Percentiles rank a stretch among this genome's conserved stretches.
Evolutionary conservation across 2,329 filamentous ascomycete species (phyloP).

Genomic region (Massarina eburnea): DNA sequence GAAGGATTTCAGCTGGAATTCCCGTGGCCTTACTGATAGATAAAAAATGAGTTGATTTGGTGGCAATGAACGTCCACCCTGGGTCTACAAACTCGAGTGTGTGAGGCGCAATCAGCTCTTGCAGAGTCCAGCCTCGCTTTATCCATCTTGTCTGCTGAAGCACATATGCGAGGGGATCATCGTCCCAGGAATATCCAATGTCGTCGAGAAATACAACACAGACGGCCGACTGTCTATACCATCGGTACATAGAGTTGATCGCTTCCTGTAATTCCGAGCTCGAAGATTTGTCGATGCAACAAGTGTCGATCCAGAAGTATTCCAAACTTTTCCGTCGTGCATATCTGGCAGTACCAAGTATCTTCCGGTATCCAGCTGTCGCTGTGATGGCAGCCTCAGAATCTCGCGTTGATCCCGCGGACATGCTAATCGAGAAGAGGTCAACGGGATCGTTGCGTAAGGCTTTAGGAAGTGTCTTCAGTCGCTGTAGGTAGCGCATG

Average conservation of each 20-base stretch:
- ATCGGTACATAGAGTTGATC: constrained; percentile 18
- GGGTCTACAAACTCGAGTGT: constrained; percentile 7
- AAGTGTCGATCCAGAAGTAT: constrained; percentile 11
- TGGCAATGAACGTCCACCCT: constrained; percentile 1
- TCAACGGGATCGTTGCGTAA: too few species aligned
- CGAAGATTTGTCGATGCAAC: constrained; percentile 16
- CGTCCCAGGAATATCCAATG: background rate
- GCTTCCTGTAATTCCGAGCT: constrained; percentile 11
- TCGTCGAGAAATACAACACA: constrained; percentile 13
- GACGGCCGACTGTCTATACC: constrained; percentile 14
- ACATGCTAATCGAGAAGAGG: background rate
- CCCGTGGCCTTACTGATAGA: background rate
- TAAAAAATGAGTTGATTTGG: background rate
- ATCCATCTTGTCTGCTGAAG: background rate
- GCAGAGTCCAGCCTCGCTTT: constrained; percentile 11
- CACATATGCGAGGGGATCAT: background rate
- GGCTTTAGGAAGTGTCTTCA: background rate
- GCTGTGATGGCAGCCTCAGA: background rate
- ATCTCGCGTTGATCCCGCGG: too few species aligned
- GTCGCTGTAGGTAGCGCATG: background rate
- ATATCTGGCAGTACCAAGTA: background rate
- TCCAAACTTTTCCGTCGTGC: background rate
- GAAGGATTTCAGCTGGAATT: background rate
- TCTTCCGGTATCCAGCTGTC: background rate
- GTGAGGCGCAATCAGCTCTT: constrained; percentile 17